These are phyloP conservation scores for Blastobotrys proliferans DNA, from an alignment of 1,139 yeast genomes.

Conservation along the genomic window DNA sequence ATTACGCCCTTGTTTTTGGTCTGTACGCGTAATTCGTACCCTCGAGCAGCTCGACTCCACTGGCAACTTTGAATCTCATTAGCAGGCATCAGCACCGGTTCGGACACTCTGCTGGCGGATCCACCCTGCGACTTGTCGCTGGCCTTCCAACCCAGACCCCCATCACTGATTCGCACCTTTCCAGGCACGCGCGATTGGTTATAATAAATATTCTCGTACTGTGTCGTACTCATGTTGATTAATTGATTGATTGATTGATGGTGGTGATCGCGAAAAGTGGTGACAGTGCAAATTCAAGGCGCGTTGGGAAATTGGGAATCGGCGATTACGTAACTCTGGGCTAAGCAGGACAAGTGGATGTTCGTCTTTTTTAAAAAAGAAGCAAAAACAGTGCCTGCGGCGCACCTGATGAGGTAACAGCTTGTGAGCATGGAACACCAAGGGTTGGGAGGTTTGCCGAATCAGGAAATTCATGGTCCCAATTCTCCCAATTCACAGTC, in stretches of 20 bases:
- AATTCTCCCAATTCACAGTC: too few relatives aligned
- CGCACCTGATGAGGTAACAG: too few relatives aligned
- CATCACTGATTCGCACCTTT: constrained; percentile 87
- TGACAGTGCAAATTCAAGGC: neutral
- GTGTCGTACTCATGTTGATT: constrained; percentile 22
- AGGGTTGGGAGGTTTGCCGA: too few relatives aligned
- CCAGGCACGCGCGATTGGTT: constrained; percentile 84
- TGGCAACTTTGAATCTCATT: constrained; percentile 74
- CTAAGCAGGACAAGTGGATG: too few relatives aligned
- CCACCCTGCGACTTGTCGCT: constrained; percentile 48
- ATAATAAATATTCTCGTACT: constrained; percentile 82
- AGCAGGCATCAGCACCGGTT: constrained; percentile 81
- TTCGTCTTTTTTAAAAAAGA: too few relatives aligned
- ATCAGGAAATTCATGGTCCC: too few relatives aligned
- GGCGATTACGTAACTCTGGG: too few relatives aligned
- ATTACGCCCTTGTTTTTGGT: constrained; percentile 86
- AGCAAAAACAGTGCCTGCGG: too few relatives aligned
- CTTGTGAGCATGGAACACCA: too few relatives aligned
- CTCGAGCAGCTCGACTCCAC: constrained; percentile 95
- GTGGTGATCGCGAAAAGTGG: neutral
- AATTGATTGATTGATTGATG: constrained; percentile 1
- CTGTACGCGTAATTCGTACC: constrained; percentile 82
- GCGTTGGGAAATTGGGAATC: neutral
- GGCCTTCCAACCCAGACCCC: constrained; percentile 97
- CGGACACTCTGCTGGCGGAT: constrained; percentile 44